Base-by-base conservation (phyloP, 768 basidiomycete genomes). In the Scleroderma bovista region DNA sequence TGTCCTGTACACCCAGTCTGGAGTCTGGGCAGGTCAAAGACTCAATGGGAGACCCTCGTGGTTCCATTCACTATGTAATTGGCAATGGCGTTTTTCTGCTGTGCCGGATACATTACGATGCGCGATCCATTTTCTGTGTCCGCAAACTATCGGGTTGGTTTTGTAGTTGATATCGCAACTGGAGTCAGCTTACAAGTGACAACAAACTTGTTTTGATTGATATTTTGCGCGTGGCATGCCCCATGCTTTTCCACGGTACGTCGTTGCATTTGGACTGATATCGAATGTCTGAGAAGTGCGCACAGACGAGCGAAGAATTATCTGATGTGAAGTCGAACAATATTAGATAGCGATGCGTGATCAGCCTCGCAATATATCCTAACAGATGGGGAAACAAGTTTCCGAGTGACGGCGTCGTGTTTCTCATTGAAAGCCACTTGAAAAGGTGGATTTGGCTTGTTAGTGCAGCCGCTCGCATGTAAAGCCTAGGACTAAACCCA, bases 151-250 rank as follows among this genome's bases (percentile, higher is more conserved):
- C 53, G 86, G 86, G 82, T 88, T 15, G 84, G 86, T 17, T 81
- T 80, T 2, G 77, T 86, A 2, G 50, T 78, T 10, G 69, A 63
- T 34, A 44, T 62, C 24, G 58, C 58, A 11, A 53, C 54, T 1
- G 47, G 50, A 8, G 50, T 57, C 60, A 6, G 48, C 57, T 1
- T 74, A 73, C 50, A 57, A 72, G 7, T 84, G 84, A 0, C 87
- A 89, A 53, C 89, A 79, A 59, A 79, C 90, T 13, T 71, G 81
- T 7, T 87, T 82, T 0, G 88, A n/a, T n/a, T n/a, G 26, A 9
- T 89, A 79, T 57, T 73, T 79, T 0, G 88, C 88, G 1, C 88
- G 90, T 54, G 89, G 88, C 0, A 90, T 91, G 86, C 80, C 88
- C 4, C 78, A 85, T 5, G 79, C 84, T 0, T 88, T 76, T 62